Evolutionary conservation across 495 filamentous ascomycete species (phyloP).

Genomic region (Trichoderma gamsii): DNA sequence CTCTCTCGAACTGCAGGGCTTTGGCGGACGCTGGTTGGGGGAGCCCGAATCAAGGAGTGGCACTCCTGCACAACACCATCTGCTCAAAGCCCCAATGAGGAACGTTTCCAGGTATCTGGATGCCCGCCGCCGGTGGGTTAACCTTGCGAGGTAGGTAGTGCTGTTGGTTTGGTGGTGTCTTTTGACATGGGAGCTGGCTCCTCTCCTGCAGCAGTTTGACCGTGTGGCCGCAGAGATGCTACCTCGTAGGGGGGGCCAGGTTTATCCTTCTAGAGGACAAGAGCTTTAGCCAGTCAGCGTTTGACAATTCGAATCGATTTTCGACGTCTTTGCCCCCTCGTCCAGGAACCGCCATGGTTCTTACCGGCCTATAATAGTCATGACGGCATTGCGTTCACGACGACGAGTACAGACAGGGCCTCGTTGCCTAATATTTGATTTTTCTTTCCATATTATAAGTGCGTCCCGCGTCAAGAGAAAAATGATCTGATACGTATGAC

Average conservation of each 20-base stretch:
- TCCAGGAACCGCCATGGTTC: neutral
- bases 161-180: neutral
- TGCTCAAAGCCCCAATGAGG: slow-evolving; percentile 3
- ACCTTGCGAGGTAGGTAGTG: neutral
- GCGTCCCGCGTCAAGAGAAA: neutral
- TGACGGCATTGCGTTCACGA: neutral
- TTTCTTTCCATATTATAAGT: neutral
- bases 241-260: slow-evolving; percentile 1
- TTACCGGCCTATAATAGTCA: neutral
- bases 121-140: slow-evolving; percentile 8
- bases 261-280: neutral
- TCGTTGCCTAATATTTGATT: no score
- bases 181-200: slow-evolving; percentile 9
- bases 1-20: neutral
- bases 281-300: slow-evolving; percentile 9
- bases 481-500: no score
- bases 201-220: slow-evolving; percentile 5
- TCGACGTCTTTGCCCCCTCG: neutral
- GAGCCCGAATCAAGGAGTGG: neutral
- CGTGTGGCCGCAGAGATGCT: neutral
- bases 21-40: slow-evolving; percentile 8
- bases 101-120: slow-evolving; percentile 13
- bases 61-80: slow-evolving; percentile 12
- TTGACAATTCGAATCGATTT: neutral
- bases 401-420: no score